Evolutionary conservation across 257 asterid genomes (phyloP), one percentile per base, ranked within the genome.

Genomic region (Knoxia roxburghii): DNA sequence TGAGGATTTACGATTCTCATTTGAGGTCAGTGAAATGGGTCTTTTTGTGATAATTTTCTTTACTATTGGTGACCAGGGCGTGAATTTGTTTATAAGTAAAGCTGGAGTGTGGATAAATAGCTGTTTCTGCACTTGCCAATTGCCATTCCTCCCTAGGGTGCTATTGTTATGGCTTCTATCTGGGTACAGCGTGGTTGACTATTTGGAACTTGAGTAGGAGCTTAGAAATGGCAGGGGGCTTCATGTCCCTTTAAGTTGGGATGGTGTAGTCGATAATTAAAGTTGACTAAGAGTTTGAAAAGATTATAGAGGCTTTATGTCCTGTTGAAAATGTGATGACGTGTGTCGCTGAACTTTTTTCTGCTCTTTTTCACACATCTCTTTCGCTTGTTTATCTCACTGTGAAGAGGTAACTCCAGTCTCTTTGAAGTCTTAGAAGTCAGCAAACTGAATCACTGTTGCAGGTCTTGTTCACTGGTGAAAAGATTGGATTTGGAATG

Each of bases 381-480:
- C 32, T 41, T 50, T 48, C 23, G 51, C 33, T 32, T 35, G 43
- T 20, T 51, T 57, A 9, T 57, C 13, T 53, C 21, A 23, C 46
- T 48, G 67, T 64, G 49, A 37, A 39, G 68, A 53, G 50, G 41
- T 70, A 62, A 45, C 55, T 35, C 32, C n/a, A 8, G 51, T 50
- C 77, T 70, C 13, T 40, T 66, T 70, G 55, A 53, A 66, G 45
- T 66, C 68, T 67, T 33, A 5, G 71, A 68, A 68, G 76, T 81
- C 64, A 72, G n/a, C 68, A 50, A 62, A 78, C 67, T 73, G 62
- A 67, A 72, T 73, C 50, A 11, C 45, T 52, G 55, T 75, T 72
- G 71, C 75, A 93, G 99, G 99, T 93, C 61, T 77, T 82, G 75
- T 90, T 90, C 61, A 68, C 88, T 40, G 97, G 96, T 45, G 97